Evolutionary conservation across 805 yeast genomes (phyloP).

Genomic region (Debaryomyces castellii): DNA sequence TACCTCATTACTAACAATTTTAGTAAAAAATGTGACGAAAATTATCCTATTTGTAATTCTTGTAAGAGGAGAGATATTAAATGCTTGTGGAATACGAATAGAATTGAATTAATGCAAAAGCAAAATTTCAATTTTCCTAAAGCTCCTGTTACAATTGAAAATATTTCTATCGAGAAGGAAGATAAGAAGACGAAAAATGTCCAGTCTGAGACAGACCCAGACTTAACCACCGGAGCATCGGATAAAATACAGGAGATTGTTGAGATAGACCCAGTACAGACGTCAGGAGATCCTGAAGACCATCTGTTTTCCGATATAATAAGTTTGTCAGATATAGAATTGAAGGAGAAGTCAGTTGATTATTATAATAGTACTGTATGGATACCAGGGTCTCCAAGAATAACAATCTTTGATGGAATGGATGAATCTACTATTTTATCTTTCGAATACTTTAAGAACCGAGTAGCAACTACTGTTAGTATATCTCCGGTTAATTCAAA

Average conservation of each 20-base stretch:
- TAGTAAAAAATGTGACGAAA: constrained; percentile 23
- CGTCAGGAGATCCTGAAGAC: neutral
- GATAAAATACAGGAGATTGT: too few species aligned
- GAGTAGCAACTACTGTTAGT: constrained; percentile 5
- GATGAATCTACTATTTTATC: neutral
- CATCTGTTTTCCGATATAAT: neutral
- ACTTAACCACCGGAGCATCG: too few species aligned
- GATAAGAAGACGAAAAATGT: constrained; percentile 19
- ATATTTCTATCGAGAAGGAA: too few species aligned
- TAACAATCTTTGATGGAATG: neutral
- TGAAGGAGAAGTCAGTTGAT: neutral
- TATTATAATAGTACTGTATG: neutral
- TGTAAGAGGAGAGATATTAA: constrained; percentile 12
- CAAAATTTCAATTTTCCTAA: neutral
- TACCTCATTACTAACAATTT: neutral
- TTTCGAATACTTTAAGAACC: neutral
- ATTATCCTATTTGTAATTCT: constrained; percentile 17
- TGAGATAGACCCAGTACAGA: too few species aligned
- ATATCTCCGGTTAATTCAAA: constrained; percentile 7
- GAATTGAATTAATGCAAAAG: neutral
- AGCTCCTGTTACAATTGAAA: too few species aligned
- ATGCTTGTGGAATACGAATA: constrained; percentile 12
- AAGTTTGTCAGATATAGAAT: neutral
- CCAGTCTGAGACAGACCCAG: too few species aligned
- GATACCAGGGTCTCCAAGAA: neutral